Evolutionary conservation across 176 grass and related monocot genomes (phyloP).

Genomic region (Saccharum officinarum): DNA sequence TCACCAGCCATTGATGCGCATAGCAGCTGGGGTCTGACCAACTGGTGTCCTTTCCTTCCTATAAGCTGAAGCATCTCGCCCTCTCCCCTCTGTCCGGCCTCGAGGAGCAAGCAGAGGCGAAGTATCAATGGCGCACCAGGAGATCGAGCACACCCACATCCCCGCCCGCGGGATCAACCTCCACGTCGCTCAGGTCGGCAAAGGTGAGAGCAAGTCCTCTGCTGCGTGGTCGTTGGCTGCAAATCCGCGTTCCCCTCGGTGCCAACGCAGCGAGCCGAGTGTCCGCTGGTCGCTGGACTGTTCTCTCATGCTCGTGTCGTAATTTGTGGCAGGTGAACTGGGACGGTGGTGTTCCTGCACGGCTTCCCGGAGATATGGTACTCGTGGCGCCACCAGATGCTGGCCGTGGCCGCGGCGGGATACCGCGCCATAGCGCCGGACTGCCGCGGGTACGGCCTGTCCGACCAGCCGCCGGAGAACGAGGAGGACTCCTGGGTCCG

Average conservation of each 20-base stretch:
- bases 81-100: background rate
- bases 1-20: background rate
- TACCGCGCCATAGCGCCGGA: conserved; percentile 63
- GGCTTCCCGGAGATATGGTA: conserved; percentile 80
- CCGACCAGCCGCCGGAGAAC: conserved; percentile 47
- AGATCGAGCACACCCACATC: conserved; percentile 24
- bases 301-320: too few species aligned
- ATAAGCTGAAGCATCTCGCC: background rate
- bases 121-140: background rate
- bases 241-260: background rate
- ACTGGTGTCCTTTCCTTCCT: too few species aligned
- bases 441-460: conserved; percentile 64
- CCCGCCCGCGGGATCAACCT: conserved; percentile 36
- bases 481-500: conserved; percentile 38
- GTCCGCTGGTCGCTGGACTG: too few species aligned
- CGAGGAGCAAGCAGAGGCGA: background rate
- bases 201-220: background rate
- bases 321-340: conserved; percentile 19
- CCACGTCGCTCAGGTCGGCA: conserved; percentile 39
- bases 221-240: too few species aligned
- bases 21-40: too few species aligned
- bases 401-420: conserved; percentile 51
- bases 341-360: conserved; percentile 58
- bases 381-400: conserved; percentile 70
- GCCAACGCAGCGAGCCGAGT: too few species aligned